These are phyloP conservation scores for Glycyrrhiza uralensis DNA, from an alignment of 306 rosid genomes.

Conservation along the genomic window DNA sequence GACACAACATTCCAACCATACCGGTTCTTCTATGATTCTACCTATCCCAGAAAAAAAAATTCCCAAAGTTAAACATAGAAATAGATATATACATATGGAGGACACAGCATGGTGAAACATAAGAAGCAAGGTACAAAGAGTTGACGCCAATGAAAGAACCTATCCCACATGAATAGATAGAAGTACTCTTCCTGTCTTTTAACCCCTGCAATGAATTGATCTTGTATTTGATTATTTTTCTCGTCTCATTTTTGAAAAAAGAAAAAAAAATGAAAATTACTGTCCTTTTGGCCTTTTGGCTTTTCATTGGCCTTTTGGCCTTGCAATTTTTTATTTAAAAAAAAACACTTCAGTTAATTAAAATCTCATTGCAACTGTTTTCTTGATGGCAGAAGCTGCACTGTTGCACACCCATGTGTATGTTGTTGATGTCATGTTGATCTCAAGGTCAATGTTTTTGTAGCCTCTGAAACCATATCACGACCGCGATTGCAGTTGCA, in stretches of 20 bases:
- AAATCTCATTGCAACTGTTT: conserved; percentile 4
- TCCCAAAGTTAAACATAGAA: not conserved
- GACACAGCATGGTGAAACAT: not conserved
- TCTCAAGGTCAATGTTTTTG: conserved; percentile 12
- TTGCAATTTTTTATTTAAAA: not conserved
- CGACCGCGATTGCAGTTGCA: no score
- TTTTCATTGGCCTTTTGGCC: not conserved
- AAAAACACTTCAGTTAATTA: not conserved
- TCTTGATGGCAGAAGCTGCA: not conserved
- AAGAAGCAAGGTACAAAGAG: not conserved
- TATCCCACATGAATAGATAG: not conserved
- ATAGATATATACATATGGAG: not conserved
- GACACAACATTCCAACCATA: not conserved
- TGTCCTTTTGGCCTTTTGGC: no score
- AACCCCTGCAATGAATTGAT: not conserved
- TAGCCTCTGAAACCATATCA: conserved; percentile 15
- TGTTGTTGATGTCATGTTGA: not conserved
- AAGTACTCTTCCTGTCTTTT: not conserved
- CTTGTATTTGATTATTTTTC: not conserved
- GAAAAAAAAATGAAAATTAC: no score
- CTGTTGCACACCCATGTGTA: conserved; percentile 17
- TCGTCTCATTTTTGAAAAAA: no score
- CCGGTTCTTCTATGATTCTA: not conserved
- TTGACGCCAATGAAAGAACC: not conserved
- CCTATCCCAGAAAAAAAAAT: not conserved